Base-by-base conservation (phyloP, 1,284 basidiomycete species). In the Ustilago bromivora region DNA sequence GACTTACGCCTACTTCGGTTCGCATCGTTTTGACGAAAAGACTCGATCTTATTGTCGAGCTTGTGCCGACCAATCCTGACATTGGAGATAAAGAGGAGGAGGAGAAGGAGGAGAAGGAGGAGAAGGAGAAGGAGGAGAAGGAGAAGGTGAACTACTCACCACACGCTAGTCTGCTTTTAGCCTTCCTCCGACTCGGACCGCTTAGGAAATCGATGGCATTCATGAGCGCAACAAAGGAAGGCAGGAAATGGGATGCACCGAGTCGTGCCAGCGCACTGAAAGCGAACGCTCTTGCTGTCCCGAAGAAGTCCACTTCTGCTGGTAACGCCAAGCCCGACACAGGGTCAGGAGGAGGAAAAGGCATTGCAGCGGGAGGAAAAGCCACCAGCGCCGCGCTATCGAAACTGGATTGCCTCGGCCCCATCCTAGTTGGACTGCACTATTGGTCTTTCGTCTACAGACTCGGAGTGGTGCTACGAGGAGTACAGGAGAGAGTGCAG, bases 401-500 rank as follows among this genome's bases (percentile, higher is more conserved):
- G 1, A 63, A 57, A 13, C 49, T 66, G 38, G 73, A 69, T 23
- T 59, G 32, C 2, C 19, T 79, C 3, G 70, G 69, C 0, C 70
- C 77, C 0, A 28, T 77, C 7, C 15, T 79, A 0, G 64, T 76
- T 0, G 52, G 55, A 1, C 51, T 79, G 34, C 77, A 79, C 36
- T 79, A 76, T 60, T 63, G 62, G 64, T 79, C 77, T 8, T 79
- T 79, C 17, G 61, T 76, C 23, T 41, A 56, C n/a, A 58, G 61
- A 3, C 61, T 79, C 0, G 58, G 65, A 0, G 31, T 9, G 2
- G 2, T 61, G 23, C 34, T 79, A 13, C 5, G 23, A 32, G 17
- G 41, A 31, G 3, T 72, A 17, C 62, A 66, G 28, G 17, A 17
- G 2, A 43, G 35, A 9, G n/a, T 23, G 2, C 9, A 47, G 19